Evolutionary conservation across 257 asterid genomes (phyloP), one percentile per base, ranked within the genome.

Genomic region (Gentiana straminea): DNA sequence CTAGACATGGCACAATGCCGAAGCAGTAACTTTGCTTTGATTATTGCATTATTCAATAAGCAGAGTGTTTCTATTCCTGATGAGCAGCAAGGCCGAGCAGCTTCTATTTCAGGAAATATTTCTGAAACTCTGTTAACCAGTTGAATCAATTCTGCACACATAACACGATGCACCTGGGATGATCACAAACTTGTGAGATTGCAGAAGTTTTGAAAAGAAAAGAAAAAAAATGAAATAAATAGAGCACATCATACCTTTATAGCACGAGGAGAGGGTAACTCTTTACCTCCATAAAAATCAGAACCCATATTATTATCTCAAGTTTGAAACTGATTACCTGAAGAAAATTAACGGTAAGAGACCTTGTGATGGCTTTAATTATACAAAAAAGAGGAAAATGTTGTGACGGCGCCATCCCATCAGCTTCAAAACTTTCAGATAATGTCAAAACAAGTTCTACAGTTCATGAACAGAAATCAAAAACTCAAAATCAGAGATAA

Each of bases 31-130:
- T 75, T 91, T 69, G 95, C 86, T 73, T 81, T 85, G 52, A 15
- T 62, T 54, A 88, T 79, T 35, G 81, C 89, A 7, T 56, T 74
- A 58, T 59, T 87, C 68, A 91, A 76, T 72, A 66, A 64, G 75
- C 93, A 79, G 73, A 91, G 89, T 15, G 89, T 76, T 56, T 74
- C 83, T 24, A 87, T 79, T 71, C 96, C 98, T 34, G 94, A 77
- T 32, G 91, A 76, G 79, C 93, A 77, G 1, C 95, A 64, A 52
- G 98, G 98, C 24, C 92, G 88, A 13, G 84, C 83, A 61, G 75
- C 88, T 81, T 91, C 98, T 33, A 77, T 75, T 62, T 82, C 84
- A 13, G 83, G 89, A 63, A 75, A 64, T 57, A 83, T 76, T 70
- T 67, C 65, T 2, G 73, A 68, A 66, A 77, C 80, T 56, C 63